Conservation (phyloP, 768 basidiomycete genomes). For the Boletus rubescentipes region DNA sequence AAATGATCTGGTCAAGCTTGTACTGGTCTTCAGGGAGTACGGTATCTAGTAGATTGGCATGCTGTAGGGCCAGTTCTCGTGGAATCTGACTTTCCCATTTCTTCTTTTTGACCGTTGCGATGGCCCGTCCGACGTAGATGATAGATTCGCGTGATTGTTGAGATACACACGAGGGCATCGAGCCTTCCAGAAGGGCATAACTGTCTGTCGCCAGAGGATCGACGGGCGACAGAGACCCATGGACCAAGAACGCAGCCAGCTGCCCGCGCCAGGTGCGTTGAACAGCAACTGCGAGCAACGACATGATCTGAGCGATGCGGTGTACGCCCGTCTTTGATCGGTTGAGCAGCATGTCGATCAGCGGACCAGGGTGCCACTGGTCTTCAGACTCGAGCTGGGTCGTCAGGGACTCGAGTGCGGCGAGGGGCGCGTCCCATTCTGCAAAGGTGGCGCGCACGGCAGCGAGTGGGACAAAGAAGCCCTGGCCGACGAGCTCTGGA, state of each 20-base stretch:
- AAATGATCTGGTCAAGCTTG: constrained; percentile 70
- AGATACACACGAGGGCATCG: constrained; percentile 76
- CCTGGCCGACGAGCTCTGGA: constrained; percentile 70
- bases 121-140: constrained; percentile 81
- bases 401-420: constrained; percentile 64
- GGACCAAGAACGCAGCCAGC: constrained; percentile 77
- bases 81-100: constrained; percentile 81
- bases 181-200: constrained; percentile 58
- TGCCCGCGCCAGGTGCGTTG: constrained; percentile 84
- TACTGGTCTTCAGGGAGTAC: constrained; percentile 77
- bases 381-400: constrained; percentile 56
- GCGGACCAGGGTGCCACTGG: constrained; percentile 63
- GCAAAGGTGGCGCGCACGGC: constrained; percentile 81
- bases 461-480: constrained; percentile 84
- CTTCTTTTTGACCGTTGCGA: constrained; percentile 78
- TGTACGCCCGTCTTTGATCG: constrained; percentile 79
- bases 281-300: constrained; percentile 69
- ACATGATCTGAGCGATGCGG: constrained; percentile 69
- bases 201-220: constrained; percentile 68
- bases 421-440: constrained; percentile 86
- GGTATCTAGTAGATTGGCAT: constrained; percentile 61
- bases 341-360: constrained; percentile 75
- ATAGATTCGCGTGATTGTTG: constrained; percentile 76
- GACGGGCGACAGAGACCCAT: constrained; percentile 59
- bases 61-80: constrained; percentile 57